Evolutionary conservation across 108 stramenopile genomes (phyloP).

Genomic region (Ochromonas danica): DNA sequence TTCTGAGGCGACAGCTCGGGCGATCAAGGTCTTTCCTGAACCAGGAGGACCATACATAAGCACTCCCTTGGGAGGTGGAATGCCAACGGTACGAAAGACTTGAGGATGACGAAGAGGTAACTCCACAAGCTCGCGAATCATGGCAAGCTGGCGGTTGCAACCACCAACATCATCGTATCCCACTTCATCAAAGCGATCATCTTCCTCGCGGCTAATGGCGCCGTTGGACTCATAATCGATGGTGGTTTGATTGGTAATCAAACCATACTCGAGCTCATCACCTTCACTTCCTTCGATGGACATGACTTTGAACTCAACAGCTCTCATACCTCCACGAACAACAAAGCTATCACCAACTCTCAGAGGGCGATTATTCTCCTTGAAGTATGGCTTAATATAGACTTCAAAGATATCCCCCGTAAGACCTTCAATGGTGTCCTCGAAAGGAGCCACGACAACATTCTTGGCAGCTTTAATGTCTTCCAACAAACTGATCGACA

Average conservation of each 20-base stretch:
- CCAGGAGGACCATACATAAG: conserved; percentile 95
- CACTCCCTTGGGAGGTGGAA: conserved; percentile 92
- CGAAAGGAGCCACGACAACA: conserved; percentile 50
- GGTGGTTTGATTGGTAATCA: conserved; percentile 50
- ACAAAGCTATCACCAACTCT: conserved; percentile 53
- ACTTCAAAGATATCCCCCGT: conserved; percentile 51
- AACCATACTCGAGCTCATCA: conserved; percentile 52
- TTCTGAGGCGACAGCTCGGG: conserved; percentile 89
- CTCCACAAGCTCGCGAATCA: conserved; percentile 90
- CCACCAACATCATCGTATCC: conserved; percentile 93
- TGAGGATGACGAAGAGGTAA: conserved; percentile 88
- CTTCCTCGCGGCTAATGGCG: conserved; percentile 50
- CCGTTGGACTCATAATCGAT: conserved; percentile 43
- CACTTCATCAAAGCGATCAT: conserved; percentile 54
- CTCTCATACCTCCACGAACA: conserved; percentile 49
- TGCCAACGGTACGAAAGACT: conserved; percentile 88
- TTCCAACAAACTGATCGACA: conserved; percentile 42
- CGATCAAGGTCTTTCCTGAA: conserved; percentile 94
- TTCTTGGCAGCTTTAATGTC: conserved; percentile 52
- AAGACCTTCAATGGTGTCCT: conserved; percentile 55
- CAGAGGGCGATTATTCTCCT: conserved; percentile 49
- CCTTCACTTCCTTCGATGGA: conserved; percentile 35
- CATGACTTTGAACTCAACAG: conserved; percentile 59
- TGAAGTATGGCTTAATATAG: conserved; percentile 57
- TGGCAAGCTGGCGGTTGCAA: conserved; percentile 75